phyloP scores from a whole-genome alignment of 305 asterid genomes.

The Fraxinus floribunda region DNA sequence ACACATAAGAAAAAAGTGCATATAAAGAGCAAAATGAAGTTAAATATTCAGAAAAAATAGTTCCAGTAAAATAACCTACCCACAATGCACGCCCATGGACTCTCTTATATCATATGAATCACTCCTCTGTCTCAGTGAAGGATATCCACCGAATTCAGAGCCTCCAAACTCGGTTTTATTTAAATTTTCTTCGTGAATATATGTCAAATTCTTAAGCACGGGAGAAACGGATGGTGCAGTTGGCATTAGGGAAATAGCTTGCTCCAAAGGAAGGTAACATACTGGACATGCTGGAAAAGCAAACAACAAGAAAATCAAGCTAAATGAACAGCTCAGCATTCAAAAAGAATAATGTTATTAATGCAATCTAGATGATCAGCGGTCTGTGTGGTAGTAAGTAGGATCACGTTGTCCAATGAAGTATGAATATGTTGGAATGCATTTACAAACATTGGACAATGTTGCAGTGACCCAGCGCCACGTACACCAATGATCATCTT shows the following conservation, averaged over 20 bases:
- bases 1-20: background rate
- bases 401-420: background rate
- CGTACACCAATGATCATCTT: background rate
- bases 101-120: constrained; percentile 75
- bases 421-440: background rate
- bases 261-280: constrained; percentile 81
- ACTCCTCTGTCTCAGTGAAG: constrained; percentile 58
- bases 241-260: constrained; percentile 65
- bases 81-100: constrained; percentile 77
- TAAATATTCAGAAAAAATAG: constrained; percentile 5
- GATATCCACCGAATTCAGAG: constrained; percentile 87
- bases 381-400: background rate
- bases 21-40: background rate
- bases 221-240: constrained; percentile 74
- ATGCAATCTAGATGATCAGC: background rate
- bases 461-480: background rate
- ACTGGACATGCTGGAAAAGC: constrained; percentile 76
- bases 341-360: background rate
- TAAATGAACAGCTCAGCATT: constrained; percentile 5
- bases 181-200: constrained; percentile 58
- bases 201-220: constrained; percentile 51
- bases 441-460: background rate
- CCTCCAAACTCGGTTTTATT: constrained; percentile 80
- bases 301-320: constrained; percentile 17
- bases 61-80: constrained; percentile 47